These are phyloP conservation scores for Zanthoxylum bungeanum DNA, from an alignment of 345 rosid genomes.

Conservation along the genomic window DNA sequence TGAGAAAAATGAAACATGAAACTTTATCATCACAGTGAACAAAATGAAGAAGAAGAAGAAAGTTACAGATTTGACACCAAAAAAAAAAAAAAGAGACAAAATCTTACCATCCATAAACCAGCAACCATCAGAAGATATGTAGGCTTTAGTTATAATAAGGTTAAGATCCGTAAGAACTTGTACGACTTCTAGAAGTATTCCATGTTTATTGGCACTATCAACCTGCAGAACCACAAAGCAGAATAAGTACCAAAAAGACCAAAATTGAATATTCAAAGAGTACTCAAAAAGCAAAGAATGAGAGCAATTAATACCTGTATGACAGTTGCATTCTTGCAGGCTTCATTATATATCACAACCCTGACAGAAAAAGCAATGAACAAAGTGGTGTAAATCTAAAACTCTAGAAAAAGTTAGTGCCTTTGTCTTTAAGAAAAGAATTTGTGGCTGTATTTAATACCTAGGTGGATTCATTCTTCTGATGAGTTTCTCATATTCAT, in stretches of 20 bases:
- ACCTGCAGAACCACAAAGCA: constrained; percentile 49
- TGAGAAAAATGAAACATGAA: constrained; percentile 5
- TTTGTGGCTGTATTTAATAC: constrained; percentile 21
- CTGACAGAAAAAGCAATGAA: constrained; percentile 40
- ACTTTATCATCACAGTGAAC: background rate
- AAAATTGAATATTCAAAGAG: constrained; percentile 7
- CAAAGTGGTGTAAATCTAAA: constrained; percentile 8
- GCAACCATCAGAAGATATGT: constrained; percentile 93
- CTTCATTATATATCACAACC: constrained; percentile 92
- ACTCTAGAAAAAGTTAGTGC: background rate
- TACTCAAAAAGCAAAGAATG: constrained; percentile 7
- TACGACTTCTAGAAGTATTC: constrained; percentile 92
- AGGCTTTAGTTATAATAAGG: constrained; percentile 77
- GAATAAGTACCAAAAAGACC: constrained; percentile 10
- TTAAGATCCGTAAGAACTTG: constrained; percentile 92
- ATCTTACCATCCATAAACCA: constrained; percentile 98
- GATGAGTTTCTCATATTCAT: constrained; percentile 85
- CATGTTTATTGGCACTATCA: constrained; percentile 92
- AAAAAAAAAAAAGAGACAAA: background rate
- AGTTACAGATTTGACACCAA: background rate
- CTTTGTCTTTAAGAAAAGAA: background rate
- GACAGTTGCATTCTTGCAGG: constrained; percentile 87
- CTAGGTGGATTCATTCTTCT: constrained; percentile 96
- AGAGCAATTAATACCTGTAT: constrained; percentile 60
- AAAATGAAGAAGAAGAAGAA: background rate